phyloP scores from a whole-genome alignment of 2,329 filamentous ascomycete genomes.

The Colletotrichum orbiculare region DNA sequence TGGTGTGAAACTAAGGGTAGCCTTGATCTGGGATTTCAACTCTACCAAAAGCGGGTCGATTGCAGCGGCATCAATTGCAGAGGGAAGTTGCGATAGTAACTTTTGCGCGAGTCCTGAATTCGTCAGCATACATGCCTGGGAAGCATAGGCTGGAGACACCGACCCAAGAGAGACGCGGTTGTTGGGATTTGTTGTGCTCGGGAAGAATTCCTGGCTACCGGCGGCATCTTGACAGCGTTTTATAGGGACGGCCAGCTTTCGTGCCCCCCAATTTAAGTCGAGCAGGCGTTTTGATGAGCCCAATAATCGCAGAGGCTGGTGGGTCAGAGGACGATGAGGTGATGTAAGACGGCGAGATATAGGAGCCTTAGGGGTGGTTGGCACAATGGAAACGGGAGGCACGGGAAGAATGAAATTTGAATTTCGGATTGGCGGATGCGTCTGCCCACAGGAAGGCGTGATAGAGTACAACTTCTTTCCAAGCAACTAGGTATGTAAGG shows the following conservation, averaged over 20 bases:
- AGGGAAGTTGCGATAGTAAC: conserved; percentile 30
- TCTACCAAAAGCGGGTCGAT: conserved; percentile 44
- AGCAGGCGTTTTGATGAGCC: too few species aligned
- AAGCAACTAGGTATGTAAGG: too few species aligned
- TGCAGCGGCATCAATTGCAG: conserved; percentile 35
- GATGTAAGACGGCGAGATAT: not conserved
- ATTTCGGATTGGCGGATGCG: not conserved
- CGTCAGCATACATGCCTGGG: not conserved
- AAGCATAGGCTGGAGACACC: too few species aligned
- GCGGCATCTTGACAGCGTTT: too few species aligned
- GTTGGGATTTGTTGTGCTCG: too few species aligned
- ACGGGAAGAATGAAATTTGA: not conserved
- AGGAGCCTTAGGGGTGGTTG: not conserved
- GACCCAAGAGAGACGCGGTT: too few species aligned
- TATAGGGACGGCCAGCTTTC: too few species aligned
- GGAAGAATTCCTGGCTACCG: too few species aligned
- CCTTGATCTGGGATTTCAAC: conserved; percentile 38
- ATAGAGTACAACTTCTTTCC: not conserved
- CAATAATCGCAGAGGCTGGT: too few species aligned
- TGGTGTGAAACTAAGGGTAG: not conserved
- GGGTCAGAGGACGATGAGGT: not conserved
- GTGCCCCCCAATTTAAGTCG: too few species aligned
- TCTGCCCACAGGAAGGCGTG: conserved; percentile 3
- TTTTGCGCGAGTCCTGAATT: conserved; percentile 22
- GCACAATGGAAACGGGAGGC: not conserved